A percentile compares a stretch with the other conserved stretches of the same genome.
Conservation (phyloP, 2,329 filamentous ascomycete species). For the Neurospora crassa region DNA sequence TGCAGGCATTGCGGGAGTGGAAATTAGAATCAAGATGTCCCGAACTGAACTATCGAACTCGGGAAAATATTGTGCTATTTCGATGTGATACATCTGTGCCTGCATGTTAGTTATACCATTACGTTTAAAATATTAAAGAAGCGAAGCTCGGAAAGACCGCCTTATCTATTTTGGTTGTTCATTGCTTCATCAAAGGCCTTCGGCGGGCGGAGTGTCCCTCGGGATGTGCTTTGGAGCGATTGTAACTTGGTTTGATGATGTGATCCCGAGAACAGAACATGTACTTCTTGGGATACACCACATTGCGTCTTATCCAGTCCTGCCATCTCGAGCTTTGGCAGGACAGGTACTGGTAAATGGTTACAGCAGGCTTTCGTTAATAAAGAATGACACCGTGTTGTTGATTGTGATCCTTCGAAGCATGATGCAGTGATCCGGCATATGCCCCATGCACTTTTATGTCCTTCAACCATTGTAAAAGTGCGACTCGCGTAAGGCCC, state of each 20-base stretch:
- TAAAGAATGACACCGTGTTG: not conserved
- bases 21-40: not conserved
- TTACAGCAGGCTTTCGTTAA: not conserved
- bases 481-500: not conserved
- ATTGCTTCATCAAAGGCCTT: not conserved
- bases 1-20: not conserved
- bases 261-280: not conserved
- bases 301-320: not conserved
- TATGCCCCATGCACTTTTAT: not conserved
- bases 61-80: not conserved
- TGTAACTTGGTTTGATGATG: not conserved
- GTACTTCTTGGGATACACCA: not conserved
- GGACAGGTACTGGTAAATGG: not conserved
- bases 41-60: not conserved
- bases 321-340: not conserved
- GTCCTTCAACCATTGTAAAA: not conserved
- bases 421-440: not conserved
- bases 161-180: not conserved
- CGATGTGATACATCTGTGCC: not conserved
- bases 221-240: not conserved
- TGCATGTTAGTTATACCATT: not conserved
- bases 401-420: not conserved
- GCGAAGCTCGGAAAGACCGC: not conserved
- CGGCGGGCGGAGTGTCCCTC: not conserved
- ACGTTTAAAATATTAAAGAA: not conserved